Evolutionary conservation across 73 alveolate species (phyloP), one percentile per base, ranked within the genome.

Genomic region (Symbiodinium natans): DNA sequence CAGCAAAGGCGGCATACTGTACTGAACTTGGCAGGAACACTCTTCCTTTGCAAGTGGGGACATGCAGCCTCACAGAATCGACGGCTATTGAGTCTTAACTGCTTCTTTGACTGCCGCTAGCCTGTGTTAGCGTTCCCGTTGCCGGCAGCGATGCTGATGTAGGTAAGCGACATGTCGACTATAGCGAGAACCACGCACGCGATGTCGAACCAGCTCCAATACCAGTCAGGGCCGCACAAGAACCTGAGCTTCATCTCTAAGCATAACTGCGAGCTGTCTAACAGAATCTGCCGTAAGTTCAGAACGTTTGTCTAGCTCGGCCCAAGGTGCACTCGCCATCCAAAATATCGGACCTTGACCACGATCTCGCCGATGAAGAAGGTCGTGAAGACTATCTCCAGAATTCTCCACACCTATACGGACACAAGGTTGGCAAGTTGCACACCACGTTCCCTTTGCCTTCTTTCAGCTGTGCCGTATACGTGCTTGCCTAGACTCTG

Each of bases 141-240:
- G 80, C 38, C 38, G 17, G 33, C 15, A 36, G 80, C 80, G 9
- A 27, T 9, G 80, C 80, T 63, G 80, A 63, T 29, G 36, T 63
- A 88, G 25, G 85, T 59, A 46, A 88, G 74, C 73, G 46, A 13
- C 86, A 88, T 39, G n/a, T 88, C 95, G 23, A 88, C 29, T 40
- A 88, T 8, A 10, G 95, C 95, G 33, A 88, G 74, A 77, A 88
- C 10, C 8, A 88, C 86, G 41, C 95, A 88, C 2, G 46, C 33
- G 25, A 88, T 23, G 56, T 88, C 95, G 42, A 88, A 88, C 95
- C 95, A 88, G 43, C 86, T 63, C 95, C 95, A 88, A 40, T 88
- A 88, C 95, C 95, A 88, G 46, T 88, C 95, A 9, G 43, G 74
- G 2, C 95, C 95, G 5, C 27, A 11, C 38, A 34, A 43, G 27